phyloP scores from a whole-genome alignment of 2,329 filamentous ascomycete species.

The Thielaviopsis ethacetica region DNA sequence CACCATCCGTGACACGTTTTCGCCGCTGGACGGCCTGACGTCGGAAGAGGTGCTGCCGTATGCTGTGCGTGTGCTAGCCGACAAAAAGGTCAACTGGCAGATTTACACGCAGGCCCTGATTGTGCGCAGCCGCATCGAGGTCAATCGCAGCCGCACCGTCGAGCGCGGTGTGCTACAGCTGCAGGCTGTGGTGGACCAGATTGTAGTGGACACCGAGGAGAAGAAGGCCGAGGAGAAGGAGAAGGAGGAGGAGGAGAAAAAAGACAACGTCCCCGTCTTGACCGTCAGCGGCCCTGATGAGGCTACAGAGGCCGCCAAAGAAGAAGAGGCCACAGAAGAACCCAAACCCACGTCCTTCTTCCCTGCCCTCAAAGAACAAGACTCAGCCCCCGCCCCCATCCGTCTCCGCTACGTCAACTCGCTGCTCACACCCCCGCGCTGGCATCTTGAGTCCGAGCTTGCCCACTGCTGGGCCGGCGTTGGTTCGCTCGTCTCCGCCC shows the following conservation, averaged over 20 bases:
- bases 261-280: conserved; percentile 28
- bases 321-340: conserved; percentile 7
- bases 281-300: conserved; percentile 25
- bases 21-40: conserved; percentile 69
- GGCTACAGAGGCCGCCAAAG: conserved; percentile 13
- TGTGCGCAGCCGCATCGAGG: conserved; percentile 77
- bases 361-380: conserved; percentile 51
- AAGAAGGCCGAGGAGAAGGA: conserved; percentile 16
- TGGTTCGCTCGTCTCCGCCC: conserved; percentile 72
- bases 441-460: conserved; percentile 88
- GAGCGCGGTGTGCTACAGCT: conserved; percentile 84
- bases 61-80: conserved; percentile 70
- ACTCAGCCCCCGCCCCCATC: conserved; percentile 62
- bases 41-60: conserved; percentile 90
- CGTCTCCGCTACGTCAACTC: conserved; percentile 73
- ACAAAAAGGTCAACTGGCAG: conserved; percentile 92
- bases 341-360: conserved; percentile 59
- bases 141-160: conserved; percentile 70
- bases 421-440: conserved; percentile 68
- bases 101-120: conserved; percentile 89
- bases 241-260: conserved; percentile 15
- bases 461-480: conserved; percentile 84
- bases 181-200: conserved; percentile 88
- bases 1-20: conserved; percentile 75
- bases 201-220: conserved; percentile 63